Evolutionary conservation across 805 yeast genomes (phyloP).

Genomic region (Ogataea pini): DNA sequence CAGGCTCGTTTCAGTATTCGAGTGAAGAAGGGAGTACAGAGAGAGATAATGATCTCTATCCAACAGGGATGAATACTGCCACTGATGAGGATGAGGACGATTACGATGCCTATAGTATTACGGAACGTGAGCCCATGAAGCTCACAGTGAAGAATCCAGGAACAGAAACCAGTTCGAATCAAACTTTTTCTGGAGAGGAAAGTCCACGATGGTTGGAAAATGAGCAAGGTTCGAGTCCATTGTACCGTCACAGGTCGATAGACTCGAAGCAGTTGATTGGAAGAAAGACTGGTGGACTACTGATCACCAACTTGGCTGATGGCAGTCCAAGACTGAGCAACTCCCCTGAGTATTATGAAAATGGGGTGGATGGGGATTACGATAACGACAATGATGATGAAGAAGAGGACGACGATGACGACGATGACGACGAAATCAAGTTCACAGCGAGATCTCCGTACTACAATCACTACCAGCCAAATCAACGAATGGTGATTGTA

Average conservation of each 20-base stretch:
- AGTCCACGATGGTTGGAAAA: conserved; percentile 2
- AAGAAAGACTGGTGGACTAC: background rate
- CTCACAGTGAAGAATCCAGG: conserved; percentile 10
- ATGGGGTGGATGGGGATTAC: background rate
- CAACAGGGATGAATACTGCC: conserved; percentile 10
- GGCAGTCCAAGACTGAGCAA: conserved; percentile 2
- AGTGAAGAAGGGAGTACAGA: background rate
- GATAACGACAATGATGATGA: conserved; percentile 18
- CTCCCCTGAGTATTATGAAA: background rate
- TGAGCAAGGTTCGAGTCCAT: conserved; percentile 11
- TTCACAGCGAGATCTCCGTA: conserved; percentile 39
- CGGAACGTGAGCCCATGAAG: background rate
- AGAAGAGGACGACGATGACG: conserved; percentile 23
- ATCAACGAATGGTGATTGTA: conserved; percentile 27
- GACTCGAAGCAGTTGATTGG: conserved; percentile 9
- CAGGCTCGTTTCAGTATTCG: conserved; percentile 6
- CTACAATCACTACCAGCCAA: conserved; percentile 27
- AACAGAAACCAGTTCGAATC: background rate
- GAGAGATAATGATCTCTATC: conserved; percentile 16
- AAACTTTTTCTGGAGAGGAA: background rate
- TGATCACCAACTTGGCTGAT: background rate
- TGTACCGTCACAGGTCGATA: conserved; percentile 16
- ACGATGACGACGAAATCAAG: conserved; percentile 26
- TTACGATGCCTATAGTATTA: background rate
- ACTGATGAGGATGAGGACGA: conserved; percentile 5